These are phyloP conservation scores for Nicotiana otophora DNA, from an alignment of 257 asterid genomes.

Conservation along the genomic window DNA sequence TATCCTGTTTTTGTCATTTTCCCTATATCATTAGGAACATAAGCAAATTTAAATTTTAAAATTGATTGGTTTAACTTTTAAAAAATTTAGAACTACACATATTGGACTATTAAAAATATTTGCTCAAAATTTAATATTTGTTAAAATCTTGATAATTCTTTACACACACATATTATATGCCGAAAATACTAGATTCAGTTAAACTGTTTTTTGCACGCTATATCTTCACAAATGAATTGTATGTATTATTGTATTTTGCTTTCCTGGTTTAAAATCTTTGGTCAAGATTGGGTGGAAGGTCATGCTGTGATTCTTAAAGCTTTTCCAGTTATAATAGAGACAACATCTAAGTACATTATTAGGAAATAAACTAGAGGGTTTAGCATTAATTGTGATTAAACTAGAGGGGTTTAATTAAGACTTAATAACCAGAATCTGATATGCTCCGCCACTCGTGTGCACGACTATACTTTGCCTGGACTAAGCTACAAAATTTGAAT, in stretches of 20 bases:
- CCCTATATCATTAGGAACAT: no score
- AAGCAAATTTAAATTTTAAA: no score
- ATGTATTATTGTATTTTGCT: background rate
- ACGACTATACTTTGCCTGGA: constrained; percentile 28
- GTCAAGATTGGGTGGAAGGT: background rate
- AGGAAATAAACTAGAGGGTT: background rate
- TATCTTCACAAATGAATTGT: background rate
- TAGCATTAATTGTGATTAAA: background rate
- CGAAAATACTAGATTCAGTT: background rate
- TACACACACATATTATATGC: no score
- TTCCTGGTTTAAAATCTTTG: background rate
- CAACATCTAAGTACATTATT: constrained; percentile 9
- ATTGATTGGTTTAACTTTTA: no score
- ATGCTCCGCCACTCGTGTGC: constrained; percentile 42
- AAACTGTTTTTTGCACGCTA: background rate
- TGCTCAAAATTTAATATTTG: background rate
- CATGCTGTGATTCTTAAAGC: background rate
- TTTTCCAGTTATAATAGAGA: background rate
- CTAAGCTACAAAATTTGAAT: constrained; percentile 13
- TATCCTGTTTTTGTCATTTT: no score
- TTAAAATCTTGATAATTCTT: background rate
- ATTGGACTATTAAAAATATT: background rate
- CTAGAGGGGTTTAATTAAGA: background rate
- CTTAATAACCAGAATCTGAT: background rate
- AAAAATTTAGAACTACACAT: rapidly evolving